Base-by-base conservation (phyloP, 202 grass and related monocot genomes). In the Panicum virgatum region DNA sequence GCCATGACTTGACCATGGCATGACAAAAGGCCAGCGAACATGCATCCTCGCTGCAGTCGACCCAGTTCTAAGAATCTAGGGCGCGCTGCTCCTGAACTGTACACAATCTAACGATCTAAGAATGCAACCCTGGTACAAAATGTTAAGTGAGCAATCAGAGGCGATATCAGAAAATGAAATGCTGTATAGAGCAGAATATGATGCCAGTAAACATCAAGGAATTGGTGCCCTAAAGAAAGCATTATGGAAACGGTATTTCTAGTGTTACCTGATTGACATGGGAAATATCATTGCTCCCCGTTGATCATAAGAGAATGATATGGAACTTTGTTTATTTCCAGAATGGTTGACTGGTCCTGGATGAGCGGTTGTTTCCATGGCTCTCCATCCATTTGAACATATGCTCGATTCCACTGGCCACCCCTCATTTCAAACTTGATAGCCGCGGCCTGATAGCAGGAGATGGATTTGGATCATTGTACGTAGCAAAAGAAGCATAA, bases 351-450 rank as follows among this genome's bases (percentile, higher is more conserved):
- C 53, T 90, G 80, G 7, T 95, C 92, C 47, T 92, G 84, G 34
- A 73, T 25, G 32, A 98, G 86, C 27, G 89, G 89, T 54, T 98
- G 96, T 79, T 83, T 98, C 96, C 96, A 98, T 46, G 96, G 96
- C 74, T 98, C 96, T 63, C 96, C 96, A 20, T 98, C 96, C 69
- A 93, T 90, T 86, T 98, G 96, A 69, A 98, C 40, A 85, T 98
- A 98, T 57, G 83, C 88, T 73, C 84, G 84, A 60, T 90, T 82
- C 90, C 96, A 98, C 80, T 96, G 72, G 1, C 92, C 86, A 11
- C 92, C 92, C 80, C 96, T 91, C 47, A 98, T 80, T 92, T 98
- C 96, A 26, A 98, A 77, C 80, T 96, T 98, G 63, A 98, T 85
- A 32, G 90, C 92, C 42, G 96, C 89, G 75, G 96, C 96, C 92